A percentile compares a stretch with the other conserved stretches of the same genome.
Evolutionary conservation across 768 basidiomycete genomes (phyloP).

Genomic region (Cystofilobasidium bisporidii): DNA sequence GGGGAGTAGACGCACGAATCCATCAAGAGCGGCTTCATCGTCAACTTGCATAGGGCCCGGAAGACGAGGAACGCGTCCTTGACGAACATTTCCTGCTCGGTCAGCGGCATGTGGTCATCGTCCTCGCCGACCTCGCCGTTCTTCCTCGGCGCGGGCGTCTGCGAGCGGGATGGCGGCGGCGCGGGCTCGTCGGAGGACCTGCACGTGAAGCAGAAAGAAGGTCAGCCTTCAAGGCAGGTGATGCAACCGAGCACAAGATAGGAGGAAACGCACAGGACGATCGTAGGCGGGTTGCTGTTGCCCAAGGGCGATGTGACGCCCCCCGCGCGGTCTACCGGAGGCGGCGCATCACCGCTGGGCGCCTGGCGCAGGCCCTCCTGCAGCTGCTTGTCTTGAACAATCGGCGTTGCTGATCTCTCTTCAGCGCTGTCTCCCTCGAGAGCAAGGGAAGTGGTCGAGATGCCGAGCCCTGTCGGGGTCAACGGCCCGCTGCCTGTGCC

Average conservation of each 20-base stretch:
- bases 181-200: not conserved
- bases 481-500: not conserved
- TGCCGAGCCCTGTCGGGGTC: not conserved
- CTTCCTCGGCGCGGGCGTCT: conserved; percentile 21
- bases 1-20: conserved; percentile 59
- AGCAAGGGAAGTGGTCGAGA: not conserved
- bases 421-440: conserved; percentile 4
- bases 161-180: not conserved
- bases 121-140: conserved; percentile 7
- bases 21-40: conserved; percentile 89
- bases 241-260: not conserved
- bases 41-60: conserved; percentile 89
- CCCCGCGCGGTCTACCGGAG: not conserved
- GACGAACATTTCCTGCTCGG: conserved; percentile 76
- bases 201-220: not conserved
- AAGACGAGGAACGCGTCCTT: conserved; percentile 98
- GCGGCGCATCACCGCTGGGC: conserved; percentile 26
- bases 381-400: conserved; percentile 25
- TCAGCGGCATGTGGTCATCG: conserved; percentile 34
- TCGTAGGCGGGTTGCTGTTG: conserved; percentile 9
- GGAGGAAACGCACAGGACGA: conserved; percentile 15
- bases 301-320: not conserved
- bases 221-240: too few relatives aligned
- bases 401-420: conserved; percentile 22
- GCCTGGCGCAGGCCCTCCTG: conserved; percentile 19